Conservation (phyloP, 257 asterid genomes). For the Fraxinus pennsylvanica region DNA sequence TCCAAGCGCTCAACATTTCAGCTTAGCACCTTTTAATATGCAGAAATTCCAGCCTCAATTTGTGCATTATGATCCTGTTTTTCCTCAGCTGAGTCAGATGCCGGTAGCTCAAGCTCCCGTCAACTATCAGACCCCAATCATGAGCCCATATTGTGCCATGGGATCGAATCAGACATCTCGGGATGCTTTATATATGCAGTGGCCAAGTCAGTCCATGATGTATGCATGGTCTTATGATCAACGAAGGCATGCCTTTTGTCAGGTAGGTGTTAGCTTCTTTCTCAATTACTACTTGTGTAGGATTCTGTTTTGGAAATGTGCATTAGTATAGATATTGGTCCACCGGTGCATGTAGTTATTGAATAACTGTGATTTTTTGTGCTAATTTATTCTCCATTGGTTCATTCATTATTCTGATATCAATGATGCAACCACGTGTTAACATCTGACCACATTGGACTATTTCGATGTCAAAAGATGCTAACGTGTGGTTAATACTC, state of each 20-base stretch:
- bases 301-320: background rate
- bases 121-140: conserved; percentile 57
- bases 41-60: conserved; percentile 68
- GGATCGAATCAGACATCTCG: conserved; percentile 63
- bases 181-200: conserved; percentile 72
- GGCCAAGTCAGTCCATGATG: conserved; percentile 89
- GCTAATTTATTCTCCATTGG: background rate
- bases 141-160: conserved; percentile 70
- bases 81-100: conserved; percentile 65
- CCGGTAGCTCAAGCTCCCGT: conserved; percentile 57
- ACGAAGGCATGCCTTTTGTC: conserved; percentile 63
- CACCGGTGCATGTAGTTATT: background rate
- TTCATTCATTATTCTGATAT: background rate
- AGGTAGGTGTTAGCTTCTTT: conserved; percentile 45
- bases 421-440: background rate
- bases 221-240: conserved; percentile 87
- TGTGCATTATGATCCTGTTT: conserved; percentile 70
- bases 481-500: background rate
- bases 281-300: background rate
- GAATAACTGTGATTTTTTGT: background rate
- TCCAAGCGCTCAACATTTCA: conserved; percentile 54
- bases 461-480: background rate
- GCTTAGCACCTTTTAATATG: conserved; percentile 46
- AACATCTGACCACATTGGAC: background rate
- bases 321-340: background rate